Percentiles rank a stretch among this genome's conserved stretches.
Conservation (phyloP, 208 protist species). For the Tetramitus jugosus region DNA sequence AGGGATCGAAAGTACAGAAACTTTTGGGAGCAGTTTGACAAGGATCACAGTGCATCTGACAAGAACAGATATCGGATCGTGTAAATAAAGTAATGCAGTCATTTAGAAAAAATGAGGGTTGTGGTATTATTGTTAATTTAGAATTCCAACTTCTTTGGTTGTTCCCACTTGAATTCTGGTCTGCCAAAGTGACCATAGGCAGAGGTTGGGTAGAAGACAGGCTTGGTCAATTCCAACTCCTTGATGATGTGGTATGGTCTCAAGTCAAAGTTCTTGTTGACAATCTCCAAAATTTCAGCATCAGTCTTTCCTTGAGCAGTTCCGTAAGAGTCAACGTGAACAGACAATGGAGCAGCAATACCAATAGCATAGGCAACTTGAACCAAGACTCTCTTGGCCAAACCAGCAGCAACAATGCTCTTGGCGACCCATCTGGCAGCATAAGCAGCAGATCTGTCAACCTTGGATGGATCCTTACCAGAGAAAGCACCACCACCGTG, state of each 20-base stretch:
- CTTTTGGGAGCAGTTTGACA: too few relatives aligned
- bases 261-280: slow-evolving; percentile 97
- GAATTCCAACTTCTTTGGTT: slow-evolving; percentile 83
- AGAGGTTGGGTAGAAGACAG: slow-evolving; percentile 94
- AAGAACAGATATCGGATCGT: too few relatives aligned
- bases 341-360: slow-evolving; percentile 90
- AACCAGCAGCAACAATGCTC: slow-evolving; percentile 87
- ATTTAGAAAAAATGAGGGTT: too few relatives aligned
- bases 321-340: slow-evolving; percentile 97
- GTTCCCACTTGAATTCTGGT: slow-evolving; percentile 95
- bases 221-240: slow-evolving; percentile 85
- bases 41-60: too few relatives aligned
- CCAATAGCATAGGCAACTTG: slow-evolving; percentile 99
- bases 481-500: slow-evolving; percentile 99
- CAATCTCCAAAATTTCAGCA: slow-evolving; percentile 51
- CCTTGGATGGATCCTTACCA: slow-evolving; percentile 99
- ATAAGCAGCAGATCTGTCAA: slow-evolving; percentile 98
- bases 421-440: slow-evolving; percentile 98
- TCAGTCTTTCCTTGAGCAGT: slow-evolving; percentile 69
- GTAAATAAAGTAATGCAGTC: too few relatives aligned
- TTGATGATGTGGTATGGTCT: slow-evolving; percentile 91
- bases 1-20: too few relatives aligned
- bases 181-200: slow-evolving; percentile 98
- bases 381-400: slow-evolving; percentile 85
- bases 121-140: too few relatives aligned